Evolutionary conservation across 257 asterid genomes (phyloP).

Genomic region (Nyctanthes arbortristis): DNA sequence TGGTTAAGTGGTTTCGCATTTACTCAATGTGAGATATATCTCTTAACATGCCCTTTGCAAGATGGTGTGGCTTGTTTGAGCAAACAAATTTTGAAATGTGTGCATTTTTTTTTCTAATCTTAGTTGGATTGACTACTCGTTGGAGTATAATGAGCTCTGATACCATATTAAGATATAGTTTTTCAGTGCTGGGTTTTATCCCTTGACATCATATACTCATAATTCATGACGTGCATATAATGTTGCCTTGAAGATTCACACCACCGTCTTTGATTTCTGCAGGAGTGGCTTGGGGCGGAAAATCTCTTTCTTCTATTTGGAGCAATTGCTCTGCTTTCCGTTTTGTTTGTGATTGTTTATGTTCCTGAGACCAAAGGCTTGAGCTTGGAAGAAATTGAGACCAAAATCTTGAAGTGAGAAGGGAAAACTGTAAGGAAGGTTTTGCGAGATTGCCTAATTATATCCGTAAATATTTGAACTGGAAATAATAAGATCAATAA

Average conservation of each 20-base stretch:
- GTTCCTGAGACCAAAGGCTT: constrained; percentile 99
- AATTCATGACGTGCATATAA: neutral
- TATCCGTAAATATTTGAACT: too few relatives aligned
- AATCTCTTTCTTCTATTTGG: constrained; percentile 91
- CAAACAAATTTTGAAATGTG: too few relatives aligned
- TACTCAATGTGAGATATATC: too few relatives aligned
- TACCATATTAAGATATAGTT: too few relatives aligned
- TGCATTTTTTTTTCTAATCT: too few relatives aligned
- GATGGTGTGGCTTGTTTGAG: too few relatives aligned
- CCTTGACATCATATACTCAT: neutral
- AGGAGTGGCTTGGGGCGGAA: constrained; percentile 91
- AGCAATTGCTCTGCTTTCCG: constrained; percentile 68
- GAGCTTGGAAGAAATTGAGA: constrained; percentile 97
- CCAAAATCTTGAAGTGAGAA: constrained; percentile 71
- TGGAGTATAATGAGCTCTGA: too few relatives aligned
- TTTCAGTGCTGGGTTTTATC: too few relatives aligned
- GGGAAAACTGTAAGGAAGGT: neutral
- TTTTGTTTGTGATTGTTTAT: constrained; percentile 50
- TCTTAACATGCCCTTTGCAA: too few relatives aligned
- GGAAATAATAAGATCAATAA: too few relatives aligned
- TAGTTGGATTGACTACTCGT: too few relatives aligned
- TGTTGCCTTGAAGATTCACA: constrained; percentile 1
- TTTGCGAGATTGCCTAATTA: neutral
- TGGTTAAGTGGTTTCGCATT: too few relatives aligned
- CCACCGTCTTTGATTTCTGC: constrained; percentile 24